Percentiles rank a stretch among this genome's conserved stretches.
phyloP scores from a whole-genome alignment of 441 rosid genomes.

The Euphorbia schlechtendalii region DNA sequence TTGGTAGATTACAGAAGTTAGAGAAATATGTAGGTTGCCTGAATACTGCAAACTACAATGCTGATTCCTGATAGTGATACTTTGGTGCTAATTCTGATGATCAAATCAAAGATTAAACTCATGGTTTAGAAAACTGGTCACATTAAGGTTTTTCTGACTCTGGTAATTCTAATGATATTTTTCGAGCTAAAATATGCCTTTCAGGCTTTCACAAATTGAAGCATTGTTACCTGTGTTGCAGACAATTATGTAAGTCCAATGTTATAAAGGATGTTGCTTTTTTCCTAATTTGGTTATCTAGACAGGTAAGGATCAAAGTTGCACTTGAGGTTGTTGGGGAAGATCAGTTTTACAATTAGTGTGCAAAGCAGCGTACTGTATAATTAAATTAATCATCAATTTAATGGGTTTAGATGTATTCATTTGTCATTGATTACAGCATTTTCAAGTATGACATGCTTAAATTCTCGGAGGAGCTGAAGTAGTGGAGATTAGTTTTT shows the following conservation, averaged over 20 bases:
- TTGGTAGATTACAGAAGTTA: slow-evolving; percentile 54
- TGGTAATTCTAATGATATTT: slow-evolving; percentile 70
- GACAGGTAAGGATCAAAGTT: no score
- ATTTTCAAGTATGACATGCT: slow-evolving; percentile 36
- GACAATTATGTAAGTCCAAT: slow-evolving; percentile 65
- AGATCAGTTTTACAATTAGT: no score
- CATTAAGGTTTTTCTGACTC: slow-evolving; percentile 54
- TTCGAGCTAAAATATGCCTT: slow-evolving; percentile 89
- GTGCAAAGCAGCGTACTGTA: no score
- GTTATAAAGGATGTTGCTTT: neutral
- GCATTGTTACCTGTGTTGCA: slow-evolving; percentile 89
- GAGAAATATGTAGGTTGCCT: slow-evolving; percentile 82
- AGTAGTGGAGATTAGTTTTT: no score
- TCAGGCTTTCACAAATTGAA: slow-evolving; percentile 64
- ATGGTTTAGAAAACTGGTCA: slow-evolving; percentile 80
- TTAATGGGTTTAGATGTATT: neutral
- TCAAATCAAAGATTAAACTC: slow-evolving; percentile 44
- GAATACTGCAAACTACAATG: slow-evolving; percentile 68
- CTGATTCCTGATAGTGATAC: slow-evolving; percentile 46
- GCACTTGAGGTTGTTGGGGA: no score
- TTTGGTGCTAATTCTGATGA: slow-evolving; percentile 80
- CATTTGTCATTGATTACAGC: neutral
- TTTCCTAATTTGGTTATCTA: neutral
- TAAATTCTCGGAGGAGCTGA: slow-evolving; percentile 59
- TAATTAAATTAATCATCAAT: slow-evolving; percentile 1